These are phyloP conservation scores for Vicia villosa DNA, from an alignment of 306 rosid genomes.

Conservation along the genomic window DNA sequence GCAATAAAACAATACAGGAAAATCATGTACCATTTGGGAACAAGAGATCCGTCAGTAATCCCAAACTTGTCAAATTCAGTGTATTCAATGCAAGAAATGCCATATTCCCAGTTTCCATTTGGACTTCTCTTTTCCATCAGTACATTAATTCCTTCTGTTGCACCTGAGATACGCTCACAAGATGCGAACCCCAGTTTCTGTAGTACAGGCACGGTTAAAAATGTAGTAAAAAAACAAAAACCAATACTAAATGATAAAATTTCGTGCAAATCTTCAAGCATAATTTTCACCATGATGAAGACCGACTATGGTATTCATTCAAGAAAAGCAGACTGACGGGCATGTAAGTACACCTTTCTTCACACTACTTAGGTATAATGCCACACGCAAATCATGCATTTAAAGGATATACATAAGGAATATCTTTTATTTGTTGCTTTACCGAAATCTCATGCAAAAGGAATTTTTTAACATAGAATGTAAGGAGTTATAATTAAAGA, in stretches of 20 bases:
- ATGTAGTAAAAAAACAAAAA: too few species aligned
- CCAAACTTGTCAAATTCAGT: slow-evolving; percentile 91
- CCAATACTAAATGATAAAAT: too few species aligned
- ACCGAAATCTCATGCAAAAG: slow-evolving; percentile 5
- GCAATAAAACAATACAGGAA: slow-evolving; percentile 30
- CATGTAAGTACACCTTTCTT: too few species aligned
- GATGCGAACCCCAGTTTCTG: slow-evolving; percentile 98
- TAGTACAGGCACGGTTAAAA: slow-evolving; percentile 26
- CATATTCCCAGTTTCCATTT: slow-evolving; percentile 88
- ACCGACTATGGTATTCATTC: too few species aligned
- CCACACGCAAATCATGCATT: slow-evolving; percentile 6
- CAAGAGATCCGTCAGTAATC: slow-evolving; percentile 55
- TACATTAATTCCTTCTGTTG: slow-evolving; percentile 96
- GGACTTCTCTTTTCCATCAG: slow-evolving; percentile 74
- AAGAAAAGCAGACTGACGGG: too few species aligned
- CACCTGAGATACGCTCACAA: slow-evolving; percentile 73
- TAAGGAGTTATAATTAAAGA: slow-evolving; percentile 11
- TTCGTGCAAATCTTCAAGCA: too few species aligned
- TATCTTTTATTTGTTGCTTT: slow-evolving; percentile 21
- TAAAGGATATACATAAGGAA: slow-evolving; percentile 17
- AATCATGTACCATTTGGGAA: slow-evolving; percentile 56
- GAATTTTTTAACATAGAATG: slow-evolving; percentile 1
- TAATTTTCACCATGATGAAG: too few species aligned
- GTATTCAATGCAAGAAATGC: slow-evolving; percentile 89
- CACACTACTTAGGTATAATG: not conserved